Conservation (phyloP, 208 protist genomes). For the Leishmania martiniquensis region DNA sequence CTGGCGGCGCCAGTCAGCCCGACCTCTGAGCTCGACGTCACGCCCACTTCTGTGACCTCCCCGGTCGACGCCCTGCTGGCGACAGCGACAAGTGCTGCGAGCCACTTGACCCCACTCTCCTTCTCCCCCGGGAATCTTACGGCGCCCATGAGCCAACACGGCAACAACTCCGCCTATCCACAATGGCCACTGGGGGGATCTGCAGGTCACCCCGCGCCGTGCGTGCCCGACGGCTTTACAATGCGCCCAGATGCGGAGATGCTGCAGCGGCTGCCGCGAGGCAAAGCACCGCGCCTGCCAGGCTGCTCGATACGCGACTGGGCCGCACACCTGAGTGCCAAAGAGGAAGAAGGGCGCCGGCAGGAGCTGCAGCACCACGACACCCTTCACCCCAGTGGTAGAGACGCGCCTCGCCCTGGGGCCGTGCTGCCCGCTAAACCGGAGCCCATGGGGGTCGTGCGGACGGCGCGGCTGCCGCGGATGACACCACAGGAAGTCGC, state of each 20-base stretch:
- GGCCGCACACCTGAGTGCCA: constrained; percentile 23
- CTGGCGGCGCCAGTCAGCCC: not conserved
- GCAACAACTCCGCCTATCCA: constrained; percentile 1
- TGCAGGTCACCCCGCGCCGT: not conserved
- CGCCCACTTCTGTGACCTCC: constrained; percentile 12
- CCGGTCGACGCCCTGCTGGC: constrained; percentile 4
- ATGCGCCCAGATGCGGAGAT: constrained; percentile 30
- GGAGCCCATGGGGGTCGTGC: not conserved
- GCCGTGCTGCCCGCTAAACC: not conserved
- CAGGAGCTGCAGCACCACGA: constrained; percentile 16
- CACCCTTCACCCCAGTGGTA: not conserved
- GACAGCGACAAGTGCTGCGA: constrained; percentile 12
- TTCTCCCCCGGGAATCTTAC: constrained; percentile 25
- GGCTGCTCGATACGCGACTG: constrained; percentile 57
- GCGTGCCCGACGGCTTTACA: constrained; percentile 13
- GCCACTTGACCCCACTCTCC: constrained; percentile 10
- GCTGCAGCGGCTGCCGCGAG: constrained; percentile 18
- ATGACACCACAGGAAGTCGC: constrained; percentile 56
- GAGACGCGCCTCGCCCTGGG: not conserved
- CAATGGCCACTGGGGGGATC: not conserved
- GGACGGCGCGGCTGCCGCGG: constrained; percentile 22
- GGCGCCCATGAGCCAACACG: constrained; percentile 15
- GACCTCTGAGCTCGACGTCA: not conserved
- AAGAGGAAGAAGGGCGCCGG: constrained; percentile 15
- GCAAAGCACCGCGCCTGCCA: constrained; percentile 31